A percentile compares a stretch with the other conserved stretches of the same genome.
phyloP scores from a whole-genome alignment of 495 filamentous ascomycete genomes.

The Talaromyces ruber region DNA sequence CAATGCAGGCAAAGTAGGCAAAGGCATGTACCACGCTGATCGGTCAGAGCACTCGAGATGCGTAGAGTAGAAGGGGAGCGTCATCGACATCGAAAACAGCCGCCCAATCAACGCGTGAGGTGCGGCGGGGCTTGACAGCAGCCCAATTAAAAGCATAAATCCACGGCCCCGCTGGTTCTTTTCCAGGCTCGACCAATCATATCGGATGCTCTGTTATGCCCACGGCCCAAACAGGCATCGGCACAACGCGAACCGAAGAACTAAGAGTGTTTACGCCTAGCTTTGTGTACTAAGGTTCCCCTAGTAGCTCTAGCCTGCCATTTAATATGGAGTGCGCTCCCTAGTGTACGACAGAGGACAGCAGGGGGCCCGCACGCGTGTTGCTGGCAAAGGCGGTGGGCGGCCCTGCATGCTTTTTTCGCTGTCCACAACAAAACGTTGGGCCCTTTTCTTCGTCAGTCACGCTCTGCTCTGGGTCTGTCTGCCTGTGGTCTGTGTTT shows the following conservation, averaged over 20 bases:
- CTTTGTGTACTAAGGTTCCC: neutral
- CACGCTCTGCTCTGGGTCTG: neutral
- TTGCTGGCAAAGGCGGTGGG: slow-evolving; percentile 72
- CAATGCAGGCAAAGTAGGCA: neutral
- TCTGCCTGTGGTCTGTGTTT: neutral
- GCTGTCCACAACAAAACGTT: slow-evolving; percentile 1
- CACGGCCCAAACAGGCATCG: neutral
- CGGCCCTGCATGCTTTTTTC: neutral
- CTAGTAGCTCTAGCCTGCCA: neutral
- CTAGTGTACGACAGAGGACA: neutral
- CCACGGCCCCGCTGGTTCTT: neutral
- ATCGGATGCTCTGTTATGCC: neutral
- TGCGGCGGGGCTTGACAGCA: neutral
- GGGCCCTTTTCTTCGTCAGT: neutral
- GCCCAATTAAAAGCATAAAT: neutral
- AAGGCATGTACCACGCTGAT: neutral
- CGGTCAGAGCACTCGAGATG: neutral
- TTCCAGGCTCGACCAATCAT: neutral
- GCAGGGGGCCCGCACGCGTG: slow-evolving; percentile 60
- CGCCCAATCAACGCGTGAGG: neutral
- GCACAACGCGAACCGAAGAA: neutral
- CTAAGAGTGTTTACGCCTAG: neutral
- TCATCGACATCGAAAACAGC: neutral
- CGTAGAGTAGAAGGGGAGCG: neutral
- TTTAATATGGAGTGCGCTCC: neutral